Percentiles rank a stretch among this genome's conserved stretches.
phyloP scores from a whole-genome alignment of 2,329 filamentous ascomycete genomes.

The Parasarocladium wereldwijsianum region DNA sequence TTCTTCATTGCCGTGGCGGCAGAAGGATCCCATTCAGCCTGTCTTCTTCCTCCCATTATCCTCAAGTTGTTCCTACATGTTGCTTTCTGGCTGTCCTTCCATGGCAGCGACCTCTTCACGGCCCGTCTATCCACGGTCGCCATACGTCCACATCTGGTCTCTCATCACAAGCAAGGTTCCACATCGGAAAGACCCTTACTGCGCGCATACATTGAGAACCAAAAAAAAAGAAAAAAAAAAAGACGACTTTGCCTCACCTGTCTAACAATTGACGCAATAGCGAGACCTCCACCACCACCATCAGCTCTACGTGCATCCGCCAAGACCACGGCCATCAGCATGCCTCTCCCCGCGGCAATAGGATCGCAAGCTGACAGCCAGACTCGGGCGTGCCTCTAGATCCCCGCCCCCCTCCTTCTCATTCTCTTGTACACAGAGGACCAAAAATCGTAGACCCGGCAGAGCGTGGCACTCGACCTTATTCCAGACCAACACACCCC shows the following conservation, averaged over 20 bases:
- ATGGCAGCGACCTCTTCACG: slow-evolving; percentile 41
- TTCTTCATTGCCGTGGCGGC: slow-evolving; percentile 53
- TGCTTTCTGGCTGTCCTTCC: slow-evolving; percentile 47
- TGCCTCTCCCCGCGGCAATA: slow-evolving; percentile 55
- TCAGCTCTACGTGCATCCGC: slow-evolving; percentile 60
- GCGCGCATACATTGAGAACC: slow-evolving; percentile 16
- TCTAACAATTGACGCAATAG: no score
- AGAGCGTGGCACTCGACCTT: no score
- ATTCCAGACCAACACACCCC: background rate
- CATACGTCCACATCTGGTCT: slow-evolving; percentile 22
- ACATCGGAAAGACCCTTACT: slow-evolving; percentile 9
- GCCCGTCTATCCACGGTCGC: no score
- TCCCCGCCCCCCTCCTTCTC: slow-evolving; percentile 26
- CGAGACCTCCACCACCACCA: no score
- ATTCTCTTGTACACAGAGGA: slow-evolving; percentile 15
- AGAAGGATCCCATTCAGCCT: slow-evolving; percentile 44
- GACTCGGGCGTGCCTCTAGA: slow-evolving; percentile 42
- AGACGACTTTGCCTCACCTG: slow-evolving; percentile 61
- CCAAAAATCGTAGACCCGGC: no score
- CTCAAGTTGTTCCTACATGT: slow-evolving; percentile 56
- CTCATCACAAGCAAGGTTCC: slow-evolving; percentile 19
- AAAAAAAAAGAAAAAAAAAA: slow-evolving; percentile 38
- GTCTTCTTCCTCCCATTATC: slow-evolving; percentile 27
- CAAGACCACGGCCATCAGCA: slow-evolving; percentile 57
- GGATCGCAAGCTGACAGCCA: slow-evolving; percentile 40